Conservation (phyloP, 176 grass and related monocot genomes). For the Oryza punctata region DNA sequence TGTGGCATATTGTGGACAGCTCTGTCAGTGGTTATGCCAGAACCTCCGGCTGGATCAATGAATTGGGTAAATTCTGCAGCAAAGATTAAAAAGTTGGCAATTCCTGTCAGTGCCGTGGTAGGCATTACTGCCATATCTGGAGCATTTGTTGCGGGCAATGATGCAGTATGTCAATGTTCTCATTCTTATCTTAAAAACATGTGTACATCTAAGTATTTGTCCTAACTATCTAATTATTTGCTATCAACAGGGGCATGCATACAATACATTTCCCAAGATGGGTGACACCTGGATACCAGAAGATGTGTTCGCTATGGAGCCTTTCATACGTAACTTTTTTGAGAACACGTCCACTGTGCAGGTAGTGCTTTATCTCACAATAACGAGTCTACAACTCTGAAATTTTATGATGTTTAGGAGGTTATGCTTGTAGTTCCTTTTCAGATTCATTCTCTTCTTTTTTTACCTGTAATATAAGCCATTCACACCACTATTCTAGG, state of each 20-base stretch:
- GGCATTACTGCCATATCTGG: conserved; percentile 91
- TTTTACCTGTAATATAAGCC: not conserved
- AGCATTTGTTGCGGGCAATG: conserved; percentile 96
- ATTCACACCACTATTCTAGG: not conserved
- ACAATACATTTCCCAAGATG: conserved; percentile 99
- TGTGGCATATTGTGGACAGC: conserved; percentile 96
- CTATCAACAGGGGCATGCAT: conserved; percentile 81
- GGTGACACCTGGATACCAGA: conserved; percentile 95
- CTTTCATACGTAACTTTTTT: conserved; percentile 84
- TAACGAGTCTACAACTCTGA: not conserved
- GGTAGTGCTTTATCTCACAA: conserved; percentile 45
- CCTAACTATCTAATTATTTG: conserved; percentile 30
- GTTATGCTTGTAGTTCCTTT: not conserved
- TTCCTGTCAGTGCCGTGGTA: conserved; percentile 78
- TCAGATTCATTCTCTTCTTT: not conserved
- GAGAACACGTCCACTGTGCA: conserved; percentile 91
- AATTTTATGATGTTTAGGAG: conserved; percentile 10
- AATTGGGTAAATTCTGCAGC: conserved; percentile 75
- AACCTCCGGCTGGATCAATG: conserved; percentile 71
- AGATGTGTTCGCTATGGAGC: conserved; percentile 86
- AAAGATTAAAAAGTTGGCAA: conserved; percentile 69
- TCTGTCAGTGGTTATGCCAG: conserved; percentile 85
- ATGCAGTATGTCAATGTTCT: conserved; percentile 68
- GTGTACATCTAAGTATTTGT: not conserved
- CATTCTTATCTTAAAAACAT: conserved; percentile 21